Evolutionary conservation across 2,329 filamentous ascomycete species (phyloP), one percentile per base, ranked within the genome.

Genomic region (Colletotrichum brevisporum): DNA sequence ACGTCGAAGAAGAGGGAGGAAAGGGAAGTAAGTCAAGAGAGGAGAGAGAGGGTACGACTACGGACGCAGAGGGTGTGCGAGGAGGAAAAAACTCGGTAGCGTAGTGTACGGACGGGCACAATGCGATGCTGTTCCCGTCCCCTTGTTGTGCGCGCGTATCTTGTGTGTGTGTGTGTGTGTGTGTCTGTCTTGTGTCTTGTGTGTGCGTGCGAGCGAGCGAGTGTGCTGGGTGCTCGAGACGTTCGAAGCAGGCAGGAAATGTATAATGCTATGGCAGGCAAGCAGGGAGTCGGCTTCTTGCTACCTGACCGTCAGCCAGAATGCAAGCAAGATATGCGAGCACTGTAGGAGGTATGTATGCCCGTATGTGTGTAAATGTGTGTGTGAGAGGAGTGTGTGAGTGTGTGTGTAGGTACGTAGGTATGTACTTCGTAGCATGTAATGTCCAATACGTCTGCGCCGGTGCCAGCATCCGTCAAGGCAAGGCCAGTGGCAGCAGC

Each of bases 71-170:
- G 65, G 69, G 69, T 71, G 69, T 69, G 69, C 41, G 66, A 71
- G 66, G 65, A 71, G 69, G 69, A 69, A 71, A 71, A 71, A 65
- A 63, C 9, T 64, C 43, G 39, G 53, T 68, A 31, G 27, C 9
- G 27, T 31, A 31, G 27, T 31, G 27, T 31, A 36, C 31, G 31
- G 31, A 52, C 48, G 43, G 63, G 48, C 63, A 61, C 54, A 66
- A 54, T 39, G 63, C 52, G 61, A 58, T 63, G 53, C 39, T 31
- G 59, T 62, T 53, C 48, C 24, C n/a, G 59, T 47, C 39, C 48
- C 50, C 59, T 53, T 54, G 59, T 50, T 50, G 47, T 50, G n/a
- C 21, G 41, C 41, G 41, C 31, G 31, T 36, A 6, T 59, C 45
- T 16, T 45, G 51, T 51, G 56, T 50, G 56, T 36, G 18, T 36